Base-by-base conservation (phyloP, 768 basidiomycete species). In the Hericium erinaceus region DNA sequence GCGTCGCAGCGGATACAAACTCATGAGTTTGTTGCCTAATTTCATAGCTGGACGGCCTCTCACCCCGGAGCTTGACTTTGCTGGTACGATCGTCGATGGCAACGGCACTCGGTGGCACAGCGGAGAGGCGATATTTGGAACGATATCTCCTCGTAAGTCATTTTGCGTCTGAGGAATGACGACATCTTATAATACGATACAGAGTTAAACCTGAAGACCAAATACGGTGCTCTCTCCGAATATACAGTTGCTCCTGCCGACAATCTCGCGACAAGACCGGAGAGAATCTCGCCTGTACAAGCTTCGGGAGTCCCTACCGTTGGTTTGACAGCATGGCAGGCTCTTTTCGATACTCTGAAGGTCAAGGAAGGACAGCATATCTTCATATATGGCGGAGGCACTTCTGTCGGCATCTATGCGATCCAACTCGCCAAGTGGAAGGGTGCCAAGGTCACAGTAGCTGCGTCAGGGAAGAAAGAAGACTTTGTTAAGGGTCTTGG, bases 301-400 rank as follows among this genome's bases (percentile, higher is more conserved):
- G 86, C 85, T 0, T 77, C 87, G 1, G 84, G 84, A 0, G 65
- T 91, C 7, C 69, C 80, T 0, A 65, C 87, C 18, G 78, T 80
- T 1, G 81, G 73, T 2, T 60, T 78, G 48, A 88, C 88, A 0
- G 82, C 85, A 0, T 77, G 81, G 57, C 77, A 82, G 59, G 78
- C 74, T 0, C 74, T 90, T 6, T 70, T 80, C 48, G 65, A 74
- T 0, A 65, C 72, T 0, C 79, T 72, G 0, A 72, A 77, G 37
- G 66, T 87, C n/a, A 24, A 52, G 16, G 56, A 57, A 20, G 82
- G 79, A 1, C 82, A 84, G 63, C 75, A 76, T 1, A 71, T 91
- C 3, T 78, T 90, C 61, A 72, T 92, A 64, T 84, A 87, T 57
- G 87, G 87, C 0, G 89, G 85, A 4, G 84, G 82, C 53, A 80